phyloP scores from a whole-genome alignment of 2,329 filamentous ascomycete species.

The Acephala macrosclerotiorum region DNA sequence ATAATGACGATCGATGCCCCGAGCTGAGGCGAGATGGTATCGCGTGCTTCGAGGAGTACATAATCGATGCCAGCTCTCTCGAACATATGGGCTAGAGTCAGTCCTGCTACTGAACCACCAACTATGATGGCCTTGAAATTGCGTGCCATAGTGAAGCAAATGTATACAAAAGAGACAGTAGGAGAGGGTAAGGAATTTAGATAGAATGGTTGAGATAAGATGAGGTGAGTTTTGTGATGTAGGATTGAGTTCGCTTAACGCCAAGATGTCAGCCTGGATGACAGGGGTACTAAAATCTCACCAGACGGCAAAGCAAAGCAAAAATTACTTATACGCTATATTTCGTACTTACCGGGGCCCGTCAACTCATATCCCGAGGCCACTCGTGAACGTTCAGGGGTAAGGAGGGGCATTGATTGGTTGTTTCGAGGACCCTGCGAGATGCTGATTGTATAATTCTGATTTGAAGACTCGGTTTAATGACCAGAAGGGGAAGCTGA shows the following conservation, averaged over 20 bases:
- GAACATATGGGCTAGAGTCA: conserved; percentile 37
- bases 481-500: not conserved
- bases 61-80: conserved; percentile 33
- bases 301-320: not conserved
- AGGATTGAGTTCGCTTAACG: not conserved
- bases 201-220: not conserved
- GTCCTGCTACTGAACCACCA: conserved; percentile 35
- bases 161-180: not conserved
- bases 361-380: not conserved
- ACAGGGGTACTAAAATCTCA: conserved; percentile 2
- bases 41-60: conserved; percentile 35
- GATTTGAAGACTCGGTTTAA: not conserved
- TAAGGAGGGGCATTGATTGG: not conserved
- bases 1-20: conserved; percentile 38
- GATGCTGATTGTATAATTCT: not conserved
- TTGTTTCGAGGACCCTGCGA: not conserved
- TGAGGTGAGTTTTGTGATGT: not conserved
- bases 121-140: conserved; percentile 36
- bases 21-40: conserved; percentile 30
- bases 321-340: not conserved
- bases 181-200: not conserved
- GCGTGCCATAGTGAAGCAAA: not conserved
- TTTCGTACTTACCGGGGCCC: too few species aligned
- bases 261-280: not conserved
- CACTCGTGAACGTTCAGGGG: not conserved